Conservation (phyloP, 257 asterid species). For the Solanum sejunctum region DNA sequence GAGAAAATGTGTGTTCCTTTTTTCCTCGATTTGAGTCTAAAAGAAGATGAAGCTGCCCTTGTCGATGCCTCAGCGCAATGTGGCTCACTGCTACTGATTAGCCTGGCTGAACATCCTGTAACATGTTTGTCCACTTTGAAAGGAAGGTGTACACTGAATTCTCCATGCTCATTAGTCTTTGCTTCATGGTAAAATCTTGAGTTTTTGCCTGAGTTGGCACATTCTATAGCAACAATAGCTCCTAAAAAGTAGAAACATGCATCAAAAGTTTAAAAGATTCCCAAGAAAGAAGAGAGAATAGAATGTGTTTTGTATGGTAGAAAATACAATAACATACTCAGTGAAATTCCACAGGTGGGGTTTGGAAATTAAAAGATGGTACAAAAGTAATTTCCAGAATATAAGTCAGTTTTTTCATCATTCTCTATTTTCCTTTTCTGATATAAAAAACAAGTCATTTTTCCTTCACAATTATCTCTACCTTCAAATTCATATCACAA, state of each 20-base stretch:
- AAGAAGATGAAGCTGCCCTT: slow-evolving; percentile 32
- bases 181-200: slow-evolving; percentile 30
- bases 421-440: no score
- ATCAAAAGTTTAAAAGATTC: not conserved
- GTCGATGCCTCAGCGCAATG: slow-evolving; percentile 52
- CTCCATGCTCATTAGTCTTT: slow-evolving; percentile 54
- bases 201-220: slow-evolving; percentile 21
- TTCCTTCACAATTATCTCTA: not conserved
- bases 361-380: no score
- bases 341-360: no score
- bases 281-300: not conserved
- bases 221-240: slow-evolving; percentile 67
- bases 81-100: slow-evolving; percentile 59
- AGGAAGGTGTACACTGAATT: slow-evolving; percentile 57
- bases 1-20: slow-evolving; percentile 54
- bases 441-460: no score
- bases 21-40: slow-evolving; percentile 36
- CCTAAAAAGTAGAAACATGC: slow-evolving; percentile 20
- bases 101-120: slow-evolving; percentile 47
- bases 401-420: not conserved
- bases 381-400: not conserved
- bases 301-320: not conserved
- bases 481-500: not conserved
- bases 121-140: slow-evolving; percentile 48
- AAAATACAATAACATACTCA: no score